Base-by-base conservation (phyloP, 2,329 filamentous ascomycete species). In the Ophiostoma himal-ulmi region DNA sequence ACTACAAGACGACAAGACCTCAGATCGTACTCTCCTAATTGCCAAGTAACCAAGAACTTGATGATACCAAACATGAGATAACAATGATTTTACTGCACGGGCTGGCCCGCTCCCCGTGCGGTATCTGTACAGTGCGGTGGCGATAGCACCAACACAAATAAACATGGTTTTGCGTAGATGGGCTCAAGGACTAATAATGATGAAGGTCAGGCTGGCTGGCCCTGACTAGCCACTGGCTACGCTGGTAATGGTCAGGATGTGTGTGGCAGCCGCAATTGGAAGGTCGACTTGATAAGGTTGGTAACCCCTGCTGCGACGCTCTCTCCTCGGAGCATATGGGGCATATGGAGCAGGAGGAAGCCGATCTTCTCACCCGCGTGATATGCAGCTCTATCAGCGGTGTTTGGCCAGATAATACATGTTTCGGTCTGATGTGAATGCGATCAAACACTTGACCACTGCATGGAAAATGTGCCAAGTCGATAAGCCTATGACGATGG, bases 1-100 rank as follows among this genome's bases (percentile, higher is more conserved):
- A 30, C 26, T 1, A 30, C 26, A 30, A 30, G 26, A 39, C 37
- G 7, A 39, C 37, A 7, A 39, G 37, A 39, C 44, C 13, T 17
- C 44, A 48, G 44, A 41, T 20, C 13, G 44, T 20, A 48, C 11
- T 48, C 6, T 48, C 8, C 44, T 20, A 20, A 20, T n/a, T 54
- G 57, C 57, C 57, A 60, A 60, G 57, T 20, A 34, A 26, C 57
- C 57, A 60, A 60, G 26, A 60, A 6, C 57, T 60, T 60, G 57
- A 26, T 10, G 22, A 22, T 22, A 60, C 22, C 26, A 17, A 34
- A 34, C n/a, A 26, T 60, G 57, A 30, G 57, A 60, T 60, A 60
- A 34, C 57, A 60, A 34, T 34, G 26, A 3, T 30, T 60, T 34
- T 60, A 34, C 34, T 30, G 26, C 26, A 17, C 26, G 57, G 22